These are phyloP conservation scores for Phytophthora fragariae DNA, from an alignment of 352 stramenopile species.

Conservation along the genomic window DNA sequence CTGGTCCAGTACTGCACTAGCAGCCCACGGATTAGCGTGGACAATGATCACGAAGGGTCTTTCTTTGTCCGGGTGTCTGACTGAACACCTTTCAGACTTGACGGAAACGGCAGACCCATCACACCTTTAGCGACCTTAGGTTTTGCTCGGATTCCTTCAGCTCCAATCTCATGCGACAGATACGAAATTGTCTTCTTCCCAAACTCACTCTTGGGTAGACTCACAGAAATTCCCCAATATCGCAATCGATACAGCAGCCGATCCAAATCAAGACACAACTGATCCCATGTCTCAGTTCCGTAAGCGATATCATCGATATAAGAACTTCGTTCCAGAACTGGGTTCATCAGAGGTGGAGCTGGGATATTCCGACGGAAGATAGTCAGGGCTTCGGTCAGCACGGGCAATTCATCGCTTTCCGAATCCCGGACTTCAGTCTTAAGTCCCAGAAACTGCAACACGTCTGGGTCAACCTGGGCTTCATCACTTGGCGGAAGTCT, in stretches of 20 bases:
- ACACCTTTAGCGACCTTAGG: slow-evolving; percentile 1
- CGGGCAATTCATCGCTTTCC: background rate
- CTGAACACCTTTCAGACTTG: background rate
- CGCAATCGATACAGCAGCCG: background rate
- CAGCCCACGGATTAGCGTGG: slow-evolving; percentile 2
- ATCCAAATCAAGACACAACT: background rate
- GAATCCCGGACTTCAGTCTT: background rate
- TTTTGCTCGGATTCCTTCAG: background rate
- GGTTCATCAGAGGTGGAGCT: background rate
- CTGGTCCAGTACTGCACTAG: background rate
- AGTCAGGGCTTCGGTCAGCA: background rate
- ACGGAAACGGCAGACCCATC: background rate
- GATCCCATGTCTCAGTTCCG: background rate
- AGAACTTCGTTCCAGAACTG: background rate
- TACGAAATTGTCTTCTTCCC: background rate
- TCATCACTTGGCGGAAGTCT: background rate
- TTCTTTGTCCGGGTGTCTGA: background rate
- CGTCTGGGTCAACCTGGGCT: background rate
- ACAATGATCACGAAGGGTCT: slow-evolving; percentile 7
- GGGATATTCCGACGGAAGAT: background rate
- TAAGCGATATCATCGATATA: slow-evolving; percentile 14
- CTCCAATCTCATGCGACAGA: background rate
- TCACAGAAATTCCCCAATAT: background rate
- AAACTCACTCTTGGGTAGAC: slow-evolving; percentile 1
- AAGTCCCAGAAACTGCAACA: background rate